These are phyloP conservation scores for Ceratocystis albifundus DNA, from an alignment of 2,329 filamentous ascomycete genomes.

Conservation along the genomic window DNA sequence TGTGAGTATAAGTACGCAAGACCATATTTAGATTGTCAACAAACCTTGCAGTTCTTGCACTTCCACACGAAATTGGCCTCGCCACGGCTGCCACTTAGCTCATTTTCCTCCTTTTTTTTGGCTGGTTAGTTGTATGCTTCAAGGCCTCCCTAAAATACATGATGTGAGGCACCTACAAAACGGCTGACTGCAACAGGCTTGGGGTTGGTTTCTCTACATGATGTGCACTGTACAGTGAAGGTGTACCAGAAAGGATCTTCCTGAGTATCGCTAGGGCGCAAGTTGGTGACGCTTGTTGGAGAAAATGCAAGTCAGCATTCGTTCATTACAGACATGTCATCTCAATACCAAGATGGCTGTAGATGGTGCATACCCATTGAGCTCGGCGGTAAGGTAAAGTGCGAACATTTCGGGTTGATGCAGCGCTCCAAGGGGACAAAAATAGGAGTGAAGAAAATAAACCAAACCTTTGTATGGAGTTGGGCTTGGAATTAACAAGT, in stretches of 20 bases:
- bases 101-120: slow-evolving; percentile 62
- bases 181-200: slow-evolving; percentile 80
- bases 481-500: background rate
- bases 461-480: background rate
- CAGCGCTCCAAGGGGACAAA: background rate
- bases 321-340: background rate
- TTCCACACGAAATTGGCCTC: slow-evolving; percentile 99
- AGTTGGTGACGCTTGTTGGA: slow-evolving; percentile 64
- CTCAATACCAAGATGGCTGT: background rate
- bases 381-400: slow-evolving; percentile 54
- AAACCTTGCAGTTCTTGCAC: slow-evolving; percentile 93
- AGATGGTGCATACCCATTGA: slow-evolving; percentile 48
- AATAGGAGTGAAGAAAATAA: background rate
- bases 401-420: slow-evolving; percentile 45
- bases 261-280: slow-evolving; percentile 70
- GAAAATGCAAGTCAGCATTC: slow-evolving; percentile 16
- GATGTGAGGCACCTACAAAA: slow-evolving; percentile 51
- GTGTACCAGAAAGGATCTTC: slow-evolving; percentile 89
- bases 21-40: slow-evolving; percentile 21
- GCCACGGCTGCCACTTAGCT: slow-evolving; percentile 83
- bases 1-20: background rate
- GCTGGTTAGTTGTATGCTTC: background rate
- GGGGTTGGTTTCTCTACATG: slow-evolving; percentile 78
- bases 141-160: background rate
- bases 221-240: slow-evolving; percentile 97